Conservation (phyloP, 306 rosid genomes). For the Pterocarpus santalinus region DNA sequence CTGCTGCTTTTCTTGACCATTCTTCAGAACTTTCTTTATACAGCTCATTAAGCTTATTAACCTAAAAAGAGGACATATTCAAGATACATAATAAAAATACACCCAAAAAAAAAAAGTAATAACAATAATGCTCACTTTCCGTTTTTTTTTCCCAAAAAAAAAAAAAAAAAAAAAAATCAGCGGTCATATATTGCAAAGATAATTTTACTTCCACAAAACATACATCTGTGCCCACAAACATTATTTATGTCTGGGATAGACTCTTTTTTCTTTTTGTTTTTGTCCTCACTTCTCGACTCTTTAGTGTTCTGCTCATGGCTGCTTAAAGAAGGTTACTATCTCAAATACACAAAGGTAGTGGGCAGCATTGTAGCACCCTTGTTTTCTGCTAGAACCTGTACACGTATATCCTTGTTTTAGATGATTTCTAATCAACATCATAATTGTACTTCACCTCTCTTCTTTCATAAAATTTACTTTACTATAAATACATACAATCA, state of each 20-base stretch:
- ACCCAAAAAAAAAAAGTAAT: neutral
- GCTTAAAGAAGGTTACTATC: conserved; percentile 14
- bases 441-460: conserved; percentile 7
- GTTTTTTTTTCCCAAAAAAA: too few relatives aligned
- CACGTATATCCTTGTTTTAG: conserved; percentile 16
- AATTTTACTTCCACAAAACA: conserved; percentile 3
- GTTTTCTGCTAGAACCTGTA: neutral
- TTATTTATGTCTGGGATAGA: neutral
- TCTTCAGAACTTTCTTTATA: conserved; percentile 91
- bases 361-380: conserved; percentile 7
- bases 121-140: neutral
- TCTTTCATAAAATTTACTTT: conserved; percentile 18
- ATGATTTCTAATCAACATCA: neutral
- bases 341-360: neutral
- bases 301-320: neutral
- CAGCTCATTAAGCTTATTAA: conserved; percentile 82
- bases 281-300: neutral
- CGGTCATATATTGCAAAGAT: neutral
- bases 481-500: neutral
- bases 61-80: conserved; percentile 51
- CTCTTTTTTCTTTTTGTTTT: neutral
- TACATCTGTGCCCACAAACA: neutral
- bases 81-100: neutral
- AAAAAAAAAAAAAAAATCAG: too few relatives aligned
- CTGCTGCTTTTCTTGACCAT: conserved; percentile 92